These are phyloP conservation scores for Saposhnikovia divaricata DNA, from an alignment of 129 eudicot genomes.

Conservation along the genomic window DNA sequence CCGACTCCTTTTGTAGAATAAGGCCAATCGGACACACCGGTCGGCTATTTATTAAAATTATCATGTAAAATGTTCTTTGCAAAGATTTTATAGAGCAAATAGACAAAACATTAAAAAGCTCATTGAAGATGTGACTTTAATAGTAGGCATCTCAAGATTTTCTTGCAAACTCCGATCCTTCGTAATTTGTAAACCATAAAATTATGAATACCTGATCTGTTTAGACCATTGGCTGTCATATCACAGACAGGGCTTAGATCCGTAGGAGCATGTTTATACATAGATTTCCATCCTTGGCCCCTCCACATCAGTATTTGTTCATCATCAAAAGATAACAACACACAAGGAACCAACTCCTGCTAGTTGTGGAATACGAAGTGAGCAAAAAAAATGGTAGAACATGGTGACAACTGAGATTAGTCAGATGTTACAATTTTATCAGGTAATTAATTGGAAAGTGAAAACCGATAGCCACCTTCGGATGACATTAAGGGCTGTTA, in stretches of 20 bases:
- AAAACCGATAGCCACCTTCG: not conserved
- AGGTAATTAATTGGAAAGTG: not conserved
- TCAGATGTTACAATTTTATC: not conserved
- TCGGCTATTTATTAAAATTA: not conserved
- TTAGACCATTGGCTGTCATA: slow-evolving; percentile 5
- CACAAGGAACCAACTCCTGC: slow-evolving; percentile 99
- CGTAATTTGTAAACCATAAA: not conserved
- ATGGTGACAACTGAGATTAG: not conserved
- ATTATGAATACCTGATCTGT: slow-evolving; percentile 32
- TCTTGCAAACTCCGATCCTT: not conserved
- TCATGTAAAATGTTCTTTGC: not conserved
- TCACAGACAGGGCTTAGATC: slow-evolving; percentile 3
- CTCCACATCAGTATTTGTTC: slow-evolving; percentile 97
- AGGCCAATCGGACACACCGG: not conserved
- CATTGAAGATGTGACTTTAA: not conserved
- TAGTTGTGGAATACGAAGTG: not conserved
- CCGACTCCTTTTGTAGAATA: not conserved
- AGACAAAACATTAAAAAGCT: not conserved
- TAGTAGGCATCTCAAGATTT: not conserved
- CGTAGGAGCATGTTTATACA: slow-evolving; percentile 40
- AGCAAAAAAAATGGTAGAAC: not conserved
- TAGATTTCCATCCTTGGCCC: slow-evolving; percentile 75
- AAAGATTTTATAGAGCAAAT: not conserved
- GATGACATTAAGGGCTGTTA: not conserved
- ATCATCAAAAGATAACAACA: slow-evolving; percentile 82